Conservation (phyloP, 768 basidiomycete genomes). For the Dioszegia crocea region DNA sequence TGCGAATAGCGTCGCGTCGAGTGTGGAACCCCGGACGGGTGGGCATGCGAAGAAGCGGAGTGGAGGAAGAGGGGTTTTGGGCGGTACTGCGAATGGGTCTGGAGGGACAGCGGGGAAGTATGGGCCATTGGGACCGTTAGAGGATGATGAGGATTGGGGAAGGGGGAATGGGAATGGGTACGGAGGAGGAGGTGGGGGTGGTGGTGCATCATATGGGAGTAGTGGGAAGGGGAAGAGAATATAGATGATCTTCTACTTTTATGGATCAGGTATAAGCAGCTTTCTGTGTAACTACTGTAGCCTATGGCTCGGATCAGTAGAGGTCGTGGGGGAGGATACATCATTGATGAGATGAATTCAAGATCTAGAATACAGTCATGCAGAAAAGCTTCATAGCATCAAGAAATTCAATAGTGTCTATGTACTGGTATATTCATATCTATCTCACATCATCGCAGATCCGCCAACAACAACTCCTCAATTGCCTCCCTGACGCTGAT, state of each 20-base stretch:
- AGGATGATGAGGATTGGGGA: conserved; percentile 38
- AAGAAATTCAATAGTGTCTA: too few relatives aligned
- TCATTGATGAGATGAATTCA: too few relatives aligned
- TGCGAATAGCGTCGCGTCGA: conserved; percentile 23
- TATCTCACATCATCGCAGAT: too few relatives aligned
- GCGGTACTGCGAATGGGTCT: conserved; percentile 14
- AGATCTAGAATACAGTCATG: too few relatives aligned
- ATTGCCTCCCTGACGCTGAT: conserved; percentile 4
- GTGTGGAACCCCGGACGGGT: conserved; percentile 29
- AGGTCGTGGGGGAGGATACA: too few relatives aligned
- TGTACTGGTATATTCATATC: too few relatives aligned
- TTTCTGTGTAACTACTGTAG: too few relatives aligned
- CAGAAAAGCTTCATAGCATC: too few relatives aligned
- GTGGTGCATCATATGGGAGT: neutral
- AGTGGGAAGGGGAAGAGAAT: conserved; percentile 8
- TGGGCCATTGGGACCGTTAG: conserved; percentile 44
- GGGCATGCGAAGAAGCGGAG: conserved; percentile 49
- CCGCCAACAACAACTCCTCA: conserved; percentile 15
- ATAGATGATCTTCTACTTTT: conserved; percentile 6
- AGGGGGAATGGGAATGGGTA: neutral
- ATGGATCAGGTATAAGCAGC: too few relatives aligned
- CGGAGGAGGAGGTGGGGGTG: neutral
- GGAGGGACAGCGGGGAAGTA: conserved; percentile 17
- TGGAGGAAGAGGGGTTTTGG: conserved; percentile 27
- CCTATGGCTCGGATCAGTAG: too few relatives aligned